Percentiles rank a stretch among this genome's conserved stretches.
These are phyloP conservation scores for Myotisia sp. DNA, from an alignment of 2,329 filamentous ascomycete species.

Conservation along the genomic window DNA sequence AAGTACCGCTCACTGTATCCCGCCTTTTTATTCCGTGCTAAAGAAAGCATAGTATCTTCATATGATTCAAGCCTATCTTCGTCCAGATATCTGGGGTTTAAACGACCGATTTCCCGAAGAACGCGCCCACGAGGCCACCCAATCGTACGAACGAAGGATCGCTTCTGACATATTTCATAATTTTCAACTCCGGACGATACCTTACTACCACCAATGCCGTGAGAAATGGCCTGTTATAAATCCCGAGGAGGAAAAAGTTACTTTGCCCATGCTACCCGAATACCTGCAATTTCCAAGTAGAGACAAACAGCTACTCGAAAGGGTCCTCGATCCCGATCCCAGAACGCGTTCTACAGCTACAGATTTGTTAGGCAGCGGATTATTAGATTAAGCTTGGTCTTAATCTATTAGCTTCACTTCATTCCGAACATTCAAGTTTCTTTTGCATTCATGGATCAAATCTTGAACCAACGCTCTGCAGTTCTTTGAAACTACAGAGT, in stretches of 20 bases:
- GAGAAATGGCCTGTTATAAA: slow-evolving; percentile 4
- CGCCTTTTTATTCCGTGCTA: neutral
- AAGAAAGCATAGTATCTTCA: slow-evolving; percentile 5
- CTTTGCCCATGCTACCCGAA: neutral
- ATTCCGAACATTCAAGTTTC: neutral
- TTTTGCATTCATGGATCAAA: neutral
- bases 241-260: slow-evolving; percentile 1
- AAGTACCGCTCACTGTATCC: slow-evolving; percentile 1
- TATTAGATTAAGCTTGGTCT: no score
- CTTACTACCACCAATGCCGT: slow-evolving; percentile 5
- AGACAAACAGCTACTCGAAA: slow-evolving; percentile 6
- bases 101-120: slow-evolving; percentile 6
- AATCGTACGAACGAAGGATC: slow-evolving; percentile 4
- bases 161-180: slow-evolving; percentile 6
- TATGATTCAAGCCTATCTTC: slow-evolving; percentile 8
- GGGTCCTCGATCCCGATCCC: slow-evolving; percentile 5
- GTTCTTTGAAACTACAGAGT: neutral
- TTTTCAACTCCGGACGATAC: slow-evolving; percentile 3
- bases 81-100: slow-evolving; percentile 6
- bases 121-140: neutral
- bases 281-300: slow-evolving; percentile 2
- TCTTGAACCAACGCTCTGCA: neutral
- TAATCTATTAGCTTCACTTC: neutral
- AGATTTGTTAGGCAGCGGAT: slow-evolving; percentile 2
- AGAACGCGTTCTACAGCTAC: slow-evolving; percentile 4